Base-by-base conservation (phyloP, 164 flowering plant species). In the Aristolochia fimbriata region DNA sequence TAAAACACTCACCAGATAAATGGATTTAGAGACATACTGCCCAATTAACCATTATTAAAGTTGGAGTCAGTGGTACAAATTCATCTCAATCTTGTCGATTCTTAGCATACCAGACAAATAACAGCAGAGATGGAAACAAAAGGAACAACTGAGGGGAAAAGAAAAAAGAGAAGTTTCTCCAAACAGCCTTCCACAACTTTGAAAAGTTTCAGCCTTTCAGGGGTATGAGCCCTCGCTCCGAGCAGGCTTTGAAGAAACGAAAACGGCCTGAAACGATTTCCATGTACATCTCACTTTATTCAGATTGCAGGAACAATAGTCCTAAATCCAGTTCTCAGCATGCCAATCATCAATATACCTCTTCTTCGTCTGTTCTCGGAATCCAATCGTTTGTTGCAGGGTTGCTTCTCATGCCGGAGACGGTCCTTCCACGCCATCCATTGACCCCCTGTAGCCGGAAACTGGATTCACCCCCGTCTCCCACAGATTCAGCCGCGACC, bases 351-450 rank as follows among this genome's bases (percentile, higher is more conserved):
- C 3, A 22, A 15, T 45, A 41, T 21, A 55, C 19, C 27, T 68
- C 63, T 68, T 8, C 68, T 60, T 49, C 64, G 25, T 61, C 63
- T 12, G 31, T 9, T 4, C 45, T 66, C 2, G 80, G 80, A 14
- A 65, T 62, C 81, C 81, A 78, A 21, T 78, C 78, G 51, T 75
- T 78, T 11, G 72, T 78, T 27, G 78, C 78, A 33, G 81, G 81
- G 63, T 78, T 78, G 47, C 71, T 69, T 58, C 51, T 48, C 51
- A 22, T 60, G 21, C 17, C 22, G 21, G 15, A 16, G 0, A 47
- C 24, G 22, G 17, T 25, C 43, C 12, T 51, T 4, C 17, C 59
- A 1, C 17, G 19, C 47, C 43, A 59, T 50, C 54, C 47, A 1
- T 9, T 52, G 13, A 51, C 60, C 25, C 25, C 24, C 33, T 33